These are phyloP conservation scores for Starmera dryadoides DNA, from an alignment of 805 yeast genomes.

Conservation along the genomic window DNA sequence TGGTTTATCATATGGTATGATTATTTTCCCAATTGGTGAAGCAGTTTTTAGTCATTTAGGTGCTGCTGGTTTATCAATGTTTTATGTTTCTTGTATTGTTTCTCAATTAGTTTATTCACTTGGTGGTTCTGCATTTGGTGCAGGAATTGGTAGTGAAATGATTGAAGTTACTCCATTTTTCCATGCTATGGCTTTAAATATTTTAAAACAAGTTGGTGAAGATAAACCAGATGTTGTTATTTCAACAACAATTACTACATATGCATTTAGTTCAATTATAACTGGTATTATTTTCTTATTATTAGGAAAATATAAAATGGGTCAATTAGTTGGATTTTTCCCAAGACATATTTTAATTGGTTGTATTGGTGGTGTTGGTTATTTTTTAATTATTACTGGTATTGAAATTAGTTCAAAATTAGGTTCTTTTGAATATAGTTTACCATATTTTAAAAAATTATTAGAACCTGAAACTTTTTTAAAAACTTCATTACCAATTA, in stretches of 20 bases:
- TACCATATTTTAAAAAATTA: slow-evolving; percentile 44
- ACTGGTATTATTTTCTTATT: slow-evolving; percentile 78
- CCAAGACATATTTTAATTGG: slow-evolving; percentile 96
- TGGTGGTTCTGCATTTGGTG: slow-evolving; percentile 84
- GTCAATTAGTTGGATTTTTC: slow-evolving; percentile 87
- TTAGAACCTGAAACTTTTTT: slow-evolving; percentile 37
- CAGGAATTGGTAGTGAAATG: slow-evolving; percentile 98
- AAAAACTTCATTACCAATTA: slow-evolving; percentile 68
- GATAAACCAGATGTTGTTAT: slow-evolving; percentile 46
- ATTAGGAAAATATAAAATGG: slow-evolving; percentile 74
- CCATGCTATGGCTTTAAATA: slow-evolving; percentile 84
- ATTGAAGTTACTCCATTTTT: slow-evolving; percentile 98
- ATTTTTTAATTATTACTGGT: slow-evolving; percentile 84
- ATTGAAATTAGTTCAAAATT: slow-evolving; percentile 83
- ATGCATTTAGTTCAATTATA: slow-evolving; percentile 72
- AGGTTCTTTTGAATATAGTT: slow-evolving; percentile 61
- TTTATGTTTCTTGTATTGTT: slow-evolving; percentile 84
- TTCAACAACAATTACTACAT: slow-evolving; percentile 83
- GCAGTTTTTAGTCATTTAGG: slow-evolving; percentile 72
- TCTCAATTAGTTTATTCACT: slow-evolving; percentile 83
- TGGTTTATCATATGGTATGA: slow-evolving; percentile 95
- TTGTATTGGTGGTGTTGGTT: slow-evolving; percentile 98
- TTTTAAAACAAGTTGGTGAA: slow-evolving; percentile 49
- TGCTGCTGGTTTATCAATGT: slow-evolving; percentile 88
- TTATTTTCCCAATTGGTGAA: slow-evolving; percentile 87